Evolutionary conservation across 495 filamentous ascomycete species (phyloP).

Genomic region (Xylaria acuta): DNA sequence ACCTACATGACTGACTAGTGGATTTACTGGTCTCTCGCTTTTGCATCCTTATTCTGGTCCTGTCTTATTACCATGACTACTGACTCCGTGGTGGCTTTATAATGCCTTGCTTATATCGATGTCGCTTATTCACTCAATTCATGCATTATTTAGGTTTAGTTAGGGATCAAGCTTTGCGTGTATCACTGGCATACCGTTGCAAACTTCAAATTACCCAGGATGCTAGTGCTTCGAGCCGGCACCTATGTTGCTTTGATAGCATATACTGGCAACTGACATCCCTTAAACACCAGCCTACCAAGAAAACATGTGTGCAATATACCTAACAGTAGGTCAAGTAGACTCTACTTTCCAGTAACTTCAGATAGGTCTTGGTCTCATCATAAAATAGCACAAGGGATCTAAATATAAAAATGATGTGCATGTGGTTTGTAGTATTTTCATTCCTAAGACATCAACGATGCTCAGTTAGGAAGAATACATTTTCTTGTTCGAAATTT

Average conservation of each 20-base stretch:
- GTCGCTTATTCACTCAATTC: neutral
- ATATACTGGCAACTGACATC: neutral
- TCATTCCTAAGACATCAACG: neutral
- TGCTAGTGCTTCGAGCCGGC: neutral
- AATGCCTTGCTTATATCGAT: neutral
- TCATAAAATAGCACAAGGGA: neutral
- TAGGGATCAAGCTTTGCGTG: too few species aligned
- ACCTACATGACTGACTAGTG: constrained; percentile 14
- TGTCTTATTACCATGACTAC: neutral
- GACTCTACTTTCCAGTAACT: neutral
- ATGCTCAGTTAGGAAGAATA: neutral
- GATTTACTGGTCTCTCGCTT: neutral
- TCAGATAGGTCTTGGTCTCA: neutral
- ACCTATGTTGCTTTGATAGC: neutral
- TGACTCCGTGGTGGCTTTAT: neutral
- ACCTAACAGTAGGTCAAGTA: neutral
- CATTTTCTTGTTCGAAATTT: neutral
- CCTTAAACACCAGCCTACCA: neutral
- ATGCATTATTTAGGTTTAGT: neutral
- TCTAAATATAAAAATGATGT: neutral
- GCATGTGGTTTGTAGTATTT: neutral
- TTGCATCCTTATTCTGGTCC: neutral
- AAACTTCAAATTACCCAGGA: constrained; percentile 33
- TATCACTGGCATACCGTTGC: constrained; percentile 39
- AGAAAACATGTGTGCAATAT: neutral